Percentiles rank a stretch among this genome's conserved stretches.
Evolutionary conservation across 129 eudicot genomes (phyloP).

Genomic region (Lonicera japonica): DNA sequence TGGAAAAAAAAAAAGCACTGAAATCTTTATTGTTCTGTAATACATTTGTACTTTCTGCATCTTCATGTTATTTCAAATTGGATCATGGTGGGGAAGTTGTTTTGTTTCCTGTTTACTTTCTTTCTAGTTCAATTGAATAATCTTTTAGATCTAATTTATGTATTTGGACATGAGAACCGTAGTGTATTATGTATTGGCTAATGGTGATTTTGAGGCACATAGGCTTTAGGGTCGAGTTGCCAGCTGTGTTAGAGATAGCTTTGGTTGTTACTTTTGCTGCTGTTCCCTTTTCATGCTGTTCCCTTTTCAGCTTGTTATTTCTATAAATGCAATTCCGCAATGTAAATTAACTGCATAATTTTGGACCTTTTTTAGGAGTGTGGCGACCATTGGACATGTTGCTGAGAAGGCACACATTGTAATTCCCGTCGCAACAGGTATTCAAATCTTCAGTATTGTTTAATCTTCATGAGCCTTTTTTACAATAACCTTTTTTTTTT

Average conservation of each 20-base stretch:
- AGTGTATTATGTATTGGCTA: slow-evolving; percentile 29
- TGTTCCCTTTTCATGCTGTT: neutral
- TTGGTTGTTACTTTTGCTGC: slow-evolving; percentile 50
- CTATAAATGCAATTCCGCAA: neutral
- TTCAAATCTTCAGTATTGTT: neutral
- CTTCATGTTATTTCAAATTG: no score
- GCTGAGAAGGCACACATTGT: slow-evolving; percentile 86
- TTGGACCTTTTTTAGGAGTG: slow-evolving; percentile 29
- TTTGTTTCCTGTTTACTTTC: no score
- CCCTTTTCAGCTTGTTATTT: no score
- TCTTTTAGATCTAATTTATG: no score
- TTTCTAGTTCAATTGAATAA: no score
- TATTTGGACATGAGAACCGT: neutral
- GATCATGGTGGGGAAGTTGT: no score
- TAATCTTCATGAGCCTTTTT: no score
- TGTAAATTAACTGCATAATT: slow-evolving; percentile 5
- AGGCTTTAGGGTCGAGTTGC: slow-evolving; percentile 66
- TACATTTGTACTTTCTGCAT: no score
- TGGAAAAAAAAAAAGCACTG: no score
- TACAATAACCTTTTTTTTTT: no score
- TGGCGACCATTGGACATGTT: slow-evolving; percentile 68
- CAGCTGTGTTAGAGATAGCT: slow-evolving; percentile 68
- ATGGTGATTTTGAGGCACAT: slow-evolving; percentile 86
- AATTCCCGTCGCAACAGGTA: slow-evolving; percentile 97
- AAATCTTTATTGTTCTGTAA: no score